Percentiles rank a stretch among this genome's conserved stretches.
These are phyloP conservation scores for Euphrasia confusa DNA, from an alignment of 257 asterid species.

Conservation along the genomic window DNA sequence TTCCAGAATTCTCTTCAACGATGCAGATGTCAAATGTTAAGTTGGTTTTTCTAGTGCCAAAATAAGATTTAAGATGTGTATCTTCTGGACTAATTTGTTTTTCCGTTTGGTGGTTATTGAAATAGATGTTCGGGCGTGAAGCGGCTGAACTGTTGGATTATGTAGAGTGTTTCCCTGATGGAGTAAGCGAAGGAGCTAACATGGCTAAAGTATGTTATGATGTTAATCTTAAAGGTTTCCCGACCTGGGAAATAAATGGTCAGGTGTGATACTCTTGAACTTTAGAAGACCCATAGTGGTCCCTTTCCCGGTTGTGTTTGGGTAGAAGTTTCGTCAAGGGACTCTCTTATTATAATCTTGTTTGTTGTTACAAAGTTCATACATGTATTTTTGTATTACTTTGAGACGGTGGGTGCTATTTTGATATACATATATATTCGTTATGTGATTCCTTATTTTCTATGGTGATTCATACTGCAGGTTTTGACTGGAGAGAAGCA, in stretches of 20 bases:
- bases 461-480: slow-evolving; percentile 33
- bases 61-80: background rate
- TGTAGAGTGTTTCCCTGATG: slow-evolving; percentile 86
- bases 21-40: background rate
- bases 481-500: slow-evolving; percentile 65
- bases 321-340: background rate
- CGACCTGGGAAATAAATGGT: slow-evolving; percentile 78
- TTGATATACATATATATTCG: background rate
- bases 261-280: slow-evolving; percentile 42
- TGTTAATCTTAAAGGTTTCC: slow-evolving; percentile 61
- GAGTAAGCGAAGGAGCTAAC: slow-evolving; percentile 51
- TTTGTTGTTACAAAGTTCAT: background rate
- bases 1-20: background rate
- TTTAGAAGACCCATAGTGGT: background rate
- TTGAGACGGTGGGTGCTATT: background rate
- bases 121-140: slow-evolving; percentile 80
- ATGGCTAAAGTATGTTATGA: slow-evolving; percentile 66
- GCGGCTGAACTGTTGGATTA: slow-evolving; percentile 73
- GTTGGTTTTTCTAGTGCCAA: slow-evolving; percentile 16
- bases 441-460: slow-evolving; percentile 11
- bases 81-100: slow-evolving; percentile 6
- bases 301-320: background rate
- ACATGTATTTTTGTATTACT: background rate
- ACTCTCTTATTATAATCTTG: background rate
- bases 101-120: slow-evolving; percentile 16